phyloP scores from a whole-genome alignment of 768 basidiomycete genomes.

The Suillus alpinus region DNA sequence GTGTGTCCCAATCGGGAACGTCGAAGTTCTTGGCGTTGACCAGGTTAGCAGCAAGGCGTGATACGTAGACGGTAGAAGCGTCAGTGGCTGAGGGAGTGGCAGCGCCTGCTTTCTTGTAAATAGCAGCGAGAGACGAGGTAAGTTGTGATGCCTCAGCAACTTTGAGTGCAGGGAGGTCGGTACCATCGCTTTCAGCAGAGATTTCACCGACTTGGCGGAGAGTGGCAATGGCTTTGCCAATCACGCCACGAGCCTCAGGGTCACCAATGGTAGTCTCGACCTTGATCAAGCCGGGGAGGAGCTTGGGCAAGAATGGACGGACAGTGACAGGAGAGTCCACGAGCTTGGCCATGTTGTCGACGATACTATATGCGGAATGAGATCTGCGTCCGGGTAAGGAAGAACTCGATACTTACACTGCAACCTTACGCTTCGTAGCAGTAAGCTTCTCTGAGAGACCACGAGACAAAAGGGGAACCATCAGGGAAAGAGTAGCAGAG shows the following conservation, averaged over 20 bases:
- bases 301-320: constrained; percentile 94
- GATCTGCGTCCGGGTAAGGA: constrained; percentile 16
- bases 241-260: constrained; percentile 94
- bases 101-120: constrained; percentile 84
- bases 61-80: constrained; percentile 63
- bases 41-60: constrained; percentile 80
- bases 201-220: constrained; percentile 95
- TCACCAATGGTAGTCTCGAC: constrained; percentile 93
- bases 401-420: constrained; percentile 62
- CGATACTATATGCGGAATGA: constrained; percentile 54
- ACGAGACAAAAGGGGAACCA: constrained; percentile 94
- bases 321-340: constrained; percentile 94
- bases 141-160: constrained; percentile 67
- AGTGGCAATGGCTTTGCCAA: constrained; percentile 89
- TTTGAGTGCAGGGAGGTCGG: constrained; percentile 86
- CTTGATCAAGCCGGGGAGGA: constrained; percentile 94
- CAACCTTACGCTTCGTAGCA: constrained; percentile 95
- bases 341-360: constrained; percentile 98
- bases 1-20: constrained; percentile 78
- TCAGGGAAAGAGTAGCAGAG: constrained; percentile 92
- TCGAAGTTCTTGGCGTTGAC: constrained; percentile 93
- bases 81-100: constrained; percentile 56
- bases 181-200: constrained; percentile 79
- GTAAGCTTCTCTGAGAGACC: constrained; percentile 94
- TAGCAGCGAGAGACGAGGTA: constrained; percentile 59